Evolutionary conservation across 202 grass and related monocot species (phyloP).

Genomic region (Setaria italica): DNA sequence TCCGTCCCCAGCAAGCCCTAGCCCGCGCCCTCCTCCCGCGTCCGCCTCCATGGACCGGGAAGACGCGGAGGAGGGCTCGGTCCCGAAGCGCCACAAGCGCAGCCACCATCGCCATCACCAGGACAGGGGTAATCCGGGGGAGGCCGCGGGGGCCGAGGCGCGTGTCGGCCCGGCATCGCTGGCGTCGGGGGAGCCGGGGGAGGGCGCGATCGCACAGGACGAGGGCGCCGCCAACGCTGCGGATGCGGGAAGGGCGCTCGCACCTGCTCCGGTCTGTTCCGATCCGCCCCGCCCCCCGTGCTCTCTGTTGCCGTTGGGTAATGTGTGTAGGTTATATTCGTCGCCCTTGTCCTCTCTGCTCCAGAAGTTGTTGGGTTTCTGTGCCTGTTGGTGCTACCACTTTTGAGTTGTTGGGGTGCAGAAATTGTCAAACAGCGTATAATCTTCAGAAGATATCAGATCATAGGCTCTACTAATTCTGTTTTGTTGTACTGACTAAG

Average conservation of each 20-base stretch:
- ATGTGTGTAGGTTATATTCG: not conserved
- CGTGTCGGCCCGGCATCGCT: not conserved
- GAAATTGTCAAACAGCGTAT: not conserved
- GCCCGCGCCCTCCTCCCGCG: not conserved
- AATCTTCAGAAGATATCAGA: not conserved
- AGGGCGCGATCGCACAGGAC: not conserved
- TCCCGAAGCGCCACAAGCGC: not conserved
- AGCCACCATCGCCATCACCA: not conserved
- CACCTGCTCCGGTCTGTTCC: constrained; percentile 13
- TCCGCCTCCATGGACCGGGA: not conserved
- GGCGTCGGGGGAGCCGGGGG: not conserved
- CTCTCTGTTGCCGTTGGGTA: constrained; percentile 12
- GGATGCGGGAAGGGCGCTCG: not conserved
- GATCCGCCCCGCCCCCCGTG: constrained; percentile 9
- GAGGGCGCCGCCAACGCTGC: not conserved
- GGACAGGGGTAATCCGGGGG: not conserved
- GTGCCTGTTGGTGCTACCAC: no score
- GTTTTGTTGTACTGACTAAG: not conserved
- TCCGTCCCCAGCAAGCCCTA: not conserved
- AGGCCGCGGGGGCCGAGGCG: not conserved
- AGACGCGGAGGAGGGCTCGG: not conserved
- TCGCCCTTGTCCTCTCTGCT: not conserved
- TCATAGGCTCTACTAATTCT: not conserved
- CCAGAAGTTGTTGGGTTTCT: no score
- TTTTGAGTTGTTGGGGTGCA: not conserved